Evolutionary conservation across 768 basidiomycete genomes (phyloP).

Genomic region (Boletus speciosus): DNA sequence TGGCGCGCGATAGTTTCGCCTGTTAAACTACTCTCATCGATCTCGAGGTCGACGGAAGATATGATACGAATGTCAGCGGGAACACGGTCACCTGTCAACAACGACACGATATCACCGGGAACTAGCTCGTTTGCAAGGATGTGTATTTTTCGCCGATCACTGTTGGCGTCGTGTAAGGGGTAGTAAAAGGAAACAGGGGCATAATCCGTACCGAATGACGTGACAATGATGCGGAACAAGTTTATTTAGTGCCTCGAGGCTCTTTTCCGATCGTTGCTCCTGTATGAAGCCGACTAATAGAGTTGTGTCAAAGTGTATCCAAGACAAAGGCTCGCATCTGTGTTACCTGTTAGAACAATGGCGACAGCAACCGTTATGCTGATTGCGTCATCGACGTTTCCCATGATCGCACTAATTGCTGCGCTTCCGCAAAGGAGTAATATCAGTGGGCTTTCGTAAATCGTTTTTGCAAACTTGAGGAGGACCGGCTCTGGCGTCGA

Average conservation of each 20-base stretch:
- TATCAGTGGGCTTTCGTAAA: slow-evolving; percentile 93
- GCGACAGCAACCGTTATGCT: slow-evolving; percentile 90
- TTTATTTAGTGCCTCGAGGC: slow-evolving; percentile 91
- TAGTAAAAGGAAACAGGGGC: not conserved
- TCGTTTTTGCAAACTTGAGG: slow-evolving; percentile 90
- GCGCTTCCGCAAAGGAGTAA: slow-evolving; percentile 89
- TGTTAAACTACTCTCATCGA: slow-evolving; percentile 93
- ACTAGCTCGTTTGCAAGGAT: slow-evolving; percentile 97
- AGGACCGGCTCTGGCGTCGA: slow-evolving; percentile 73
- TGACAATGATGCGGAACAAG: slow-evolving; percentile 97
- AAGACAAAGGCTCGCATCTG: not conserved
- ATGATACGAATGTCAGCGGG: slow-evolving; percentile 90
- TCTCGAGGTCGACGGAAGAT: slow-evolving; percentile 80
- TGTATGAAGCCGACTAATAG: slow-evolving; percentile 85
- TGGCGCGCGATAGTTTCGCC: slow-evolving; percentile 83
- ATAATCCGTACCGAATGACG: slow-evolving; percentile 55
- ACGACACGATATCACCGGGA: slow-evolving; percentile 88
- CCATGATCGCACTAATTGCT: slow-evolving; percentile 83
- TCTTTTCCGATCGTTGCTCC: slow-evolving; percentile 91
- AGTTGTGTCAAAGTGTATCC: not conserved
- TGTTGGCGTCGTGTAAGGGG: not conserved
- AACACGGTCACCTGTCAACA: slow-evolving; percentile 88
- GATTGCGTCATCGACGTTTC: slow-evolving; percentile 92
- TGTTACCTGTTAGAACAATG: slow-evolving; percentile 87
- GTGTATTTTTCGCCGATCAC: slow-evolving; percentile 60